These are phyloP conservation scores for Kwoniella bestiolae DNA, from an alignment of 768 basidiomycete genomes.

Conservation along the genomic window DNA sequence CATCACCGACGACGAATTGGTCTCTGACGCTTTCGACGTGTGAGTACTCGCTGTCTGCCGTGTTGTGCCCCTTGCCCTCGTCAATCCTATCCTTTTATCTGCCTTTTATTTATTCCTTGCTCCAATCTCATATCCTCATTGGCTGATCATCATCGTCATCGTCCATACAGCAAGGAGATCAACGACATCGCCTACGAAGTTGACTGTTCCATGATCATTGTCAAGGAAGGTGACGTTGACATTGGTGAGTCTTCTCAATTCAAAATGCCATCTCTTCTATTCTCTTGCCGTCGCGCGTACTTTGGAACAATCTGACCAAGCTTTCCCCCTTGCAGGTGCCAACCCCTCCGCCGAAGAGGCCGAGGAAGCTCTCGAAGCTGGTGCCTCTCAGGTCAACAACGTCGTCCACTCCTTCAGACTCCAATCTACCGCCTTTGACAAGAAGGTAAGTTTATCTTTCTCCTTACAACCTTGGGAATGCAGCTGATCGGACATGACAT, in stretches of 20 bases:
- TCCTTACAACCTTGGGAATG: too few species aligned
- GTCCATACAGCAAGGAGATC: conserved; percentile 67
- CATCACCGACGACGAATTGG: conserved; percentile 83
- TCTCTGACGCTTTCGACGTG: conserved; percentile 90
- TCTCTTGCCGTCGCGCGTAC: too few species aligned
- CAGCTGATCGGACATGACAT: background rate
- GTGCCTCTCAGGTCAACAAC: conserved; percentile 79
- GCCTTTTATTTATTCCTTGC: too few species aligned
- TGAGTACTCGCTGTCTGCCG: conserved; percentile 60
- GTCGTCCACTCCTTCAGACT: conserved; percentile 90
- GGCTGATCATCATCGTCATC: background rate
- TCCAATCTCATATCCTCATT: background rate
- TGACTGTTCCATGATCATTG: conserved; percentile 70
- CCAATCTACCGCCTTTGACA: conserved; percentile 78
- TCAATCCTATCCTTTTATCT: too few species aligned
- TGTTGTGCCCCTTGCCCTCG: too few species aligned
- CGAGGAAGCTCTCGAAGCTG: conserved; percentile 80
- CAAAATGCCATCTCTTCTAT: too few species aligned
- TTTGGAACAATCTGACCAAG: background rate
- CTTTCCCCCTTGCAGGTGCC: conserved; percentile 65
- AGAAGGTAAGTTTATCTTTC: conserved; percentile 63
- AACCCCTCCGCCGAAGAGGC: conserved; percentile 90
- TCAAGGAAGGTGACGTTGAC: conserved; percentile 82
- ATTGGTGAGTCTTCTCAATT: conserved; percentile 78
- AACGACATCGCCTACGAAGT: conserved; percentile 85